phyloP scores from a whole-genome alignment of 805 yeast species.

The Saccharomycopsis sp. region DNA sequence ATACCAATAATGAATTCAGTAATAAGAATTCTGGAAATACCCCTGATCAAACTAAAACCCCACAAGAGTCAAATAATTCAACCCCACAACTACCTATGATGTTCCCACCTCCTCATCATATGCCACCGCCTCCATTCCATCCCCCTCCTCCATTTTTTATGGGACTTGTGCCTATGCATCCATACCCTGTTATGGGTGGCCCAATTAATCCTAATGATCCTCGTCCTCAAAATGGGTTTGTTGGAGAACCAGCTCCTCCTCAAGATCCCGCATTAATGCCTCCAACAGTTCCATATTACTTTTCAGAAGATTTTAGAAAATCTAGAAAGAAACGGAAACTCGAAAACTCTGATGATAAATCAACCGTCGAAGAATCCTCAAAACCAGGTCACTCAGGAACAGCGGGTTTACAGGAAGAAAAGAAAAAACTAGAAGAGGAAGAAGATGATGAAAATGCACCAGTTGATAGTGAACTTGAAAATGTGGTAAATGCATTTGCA shows the following conservation, averaged over 20 bases:
- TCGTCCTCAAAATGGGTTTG: background rate
- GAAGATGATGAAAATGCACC: background rate
- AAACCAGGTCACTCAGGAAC: background rate
- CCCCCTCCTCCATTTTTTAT: slow-evolving; percentile 1
- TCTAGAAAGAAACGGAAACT: background rate
- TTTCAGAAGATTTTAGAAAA: slow-evolving; percentile 20
- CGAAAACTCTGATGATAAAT: background rate
- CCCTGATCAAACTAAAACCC: background rate
- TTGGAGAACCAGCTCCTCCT: background rate
- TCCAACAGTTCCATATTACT: slow-evolving; percentile 16
- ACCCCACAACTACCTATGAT: no score
- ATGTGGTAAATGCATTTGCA: background rate
- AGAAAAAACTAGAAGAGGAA: background rate
- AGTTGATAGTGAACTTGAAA: background rate
- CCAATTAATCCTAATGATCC: slow-evolving; percentile 1
- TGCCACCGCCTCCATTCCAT: background rate
- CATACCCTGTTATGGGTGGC: slow-evolving; percentile 7
- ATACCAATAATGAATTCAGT: no score
- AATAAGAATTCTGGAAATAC: background rate
- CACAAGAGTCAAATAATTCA: no score
- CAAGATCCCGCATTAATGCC: slow-evolving; percentile 8
- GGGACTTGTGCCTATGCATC: no score
- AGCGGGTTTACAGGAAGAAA: background rate
- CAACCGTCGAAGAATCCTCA: background rate
- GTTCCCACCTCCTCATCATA: background rate